Conservation (phyloP, 768 basidiomycete species). For the Peribolospora kevripleyi region DNA sequence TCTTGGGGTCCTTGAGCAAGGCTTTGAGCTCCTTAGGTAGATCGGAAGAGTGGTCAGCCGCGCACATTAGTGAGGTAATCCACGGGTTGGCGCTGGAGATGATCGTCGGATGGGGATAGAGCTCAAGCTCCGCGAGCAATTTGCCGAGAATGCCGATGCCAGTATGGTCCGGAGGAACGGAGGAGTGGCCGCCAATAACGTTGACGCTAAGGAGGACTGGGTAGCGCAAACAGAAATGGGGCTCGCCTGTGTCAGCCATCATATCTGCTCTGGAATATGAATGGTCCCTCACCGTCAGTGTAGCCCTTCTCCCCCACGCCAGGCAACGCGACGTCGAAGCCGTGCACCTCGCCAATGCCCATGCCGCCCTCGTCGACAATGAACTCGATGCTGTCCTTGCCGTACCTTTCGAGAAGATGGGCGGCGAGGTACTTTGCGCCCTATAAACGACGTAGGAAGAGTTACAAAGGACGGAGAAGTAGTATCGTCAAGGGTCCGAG, state of each 20-base stretch:
- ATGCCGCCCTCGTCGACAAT: slow-evolving; percentile 71
- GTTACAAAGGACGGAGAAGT: not conserved
- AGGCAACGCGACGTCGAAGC: slow-evolving; percentile 15
- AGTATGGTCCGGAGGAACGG: slow-evolving; percentile 58
- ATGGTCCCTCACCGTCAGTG: slow-evolving; percentile 25
- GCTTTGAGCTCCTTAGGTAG: slow-evolving; percentile 31
- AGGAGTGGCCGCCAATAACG: slow-evolving; percentile 61
- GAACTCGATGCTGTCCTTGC: slow-evolving; percentile 44
- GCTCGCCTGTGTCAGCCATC: no score
- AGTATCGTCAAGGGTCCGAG: not conserved
- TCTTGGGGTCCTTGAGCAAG: slow-evolving; percentile 12
- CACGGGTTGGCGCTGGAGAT: slow-evolving; percentile 16
- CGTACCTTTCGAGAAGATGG: slow-evolving; percentile 36
- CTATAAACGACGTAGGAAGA: not conserved
- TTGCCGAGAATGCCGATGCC: slow-evolving; percentile 53
- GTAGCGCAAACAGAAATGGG: no score
- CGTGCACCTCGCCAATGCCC: slow-evolving; percentile 19
- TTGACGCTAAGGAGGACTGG: slow-evolving; percentile 30
- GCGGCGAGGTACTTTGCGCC: slow-evolving; percentile 25
- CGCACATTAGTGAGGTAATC: slow-evolving; percentile 33
- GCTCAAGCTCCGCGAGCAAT: slow-evolving; percentile 43
- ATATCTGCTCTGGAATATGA: slow-evolving; percentile 7
- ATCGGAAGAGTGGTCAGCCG: slow-evolving; percentile 35
- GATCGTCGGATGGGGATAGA: slow-evolving; percentile 27
- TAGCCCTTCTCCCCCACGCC: slow-evolving; percentile 31